Base-by-base conservation (phyloP, 805 yeast species). In the Pichia paraexigua region DNA sequence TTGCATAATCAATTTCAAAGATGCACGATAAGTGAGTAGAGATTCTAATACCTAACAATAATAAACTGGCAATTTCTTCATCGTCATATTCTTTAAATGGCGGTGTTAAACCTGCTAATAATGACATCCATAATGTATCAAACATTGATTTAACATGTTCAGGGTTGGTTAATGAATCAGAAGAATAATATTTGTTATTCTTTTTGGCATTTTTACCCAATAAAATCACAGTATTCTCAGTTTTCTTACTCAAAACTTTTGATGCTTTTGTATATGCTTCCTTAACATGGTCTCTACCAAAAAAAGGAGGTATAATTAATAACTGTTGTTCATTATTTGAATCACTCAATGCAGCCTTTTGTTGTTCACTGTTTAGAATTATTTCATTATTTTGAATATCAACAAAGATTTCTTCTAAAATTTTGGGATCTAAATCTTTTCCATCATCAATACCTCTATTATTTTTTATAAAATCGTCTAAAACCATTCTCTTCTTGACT, bases 61-160 rank as follows among this genome's bases (percentile, higher is more conserved):
- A 84, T 10, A 77, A 68, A 47, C 73, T 77, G 5, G 87, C 78
- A 12, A 85, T 77, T 50, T 83, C 89, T 21, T 75, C 77, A 58
- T 87, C 94, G 58, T 87, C 90, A 56, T 85, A 83, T 50, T 89
- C 97, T 63, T 85, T 89, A 72, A 91, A 90, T 7, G 97, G 95
- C 3, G 95, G 92, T 0, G 97, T 90, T 47, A 94, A 74, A 0
- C 95, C 97, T 8, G 98, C 98, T 58, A 94, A 74, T 46, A 94
- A 79, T 0, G 97, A 89, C 97, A 95, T 91, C 99, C 99, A 94
- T 43, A 87, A 71, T 18, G 88, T 88, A 60, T 92, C 97, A 69
- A 94, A 92, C 63, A 95, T 87, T 1, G 97, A 91, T 63, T 79
- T 85, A 17, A 92, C 96, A 64, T 92, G 97, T 59, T 89, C 95